Evolutionary conservation across 768 basidiomycete species (phyloP).

Genomic region (Kondoa subrosea): DNA sequence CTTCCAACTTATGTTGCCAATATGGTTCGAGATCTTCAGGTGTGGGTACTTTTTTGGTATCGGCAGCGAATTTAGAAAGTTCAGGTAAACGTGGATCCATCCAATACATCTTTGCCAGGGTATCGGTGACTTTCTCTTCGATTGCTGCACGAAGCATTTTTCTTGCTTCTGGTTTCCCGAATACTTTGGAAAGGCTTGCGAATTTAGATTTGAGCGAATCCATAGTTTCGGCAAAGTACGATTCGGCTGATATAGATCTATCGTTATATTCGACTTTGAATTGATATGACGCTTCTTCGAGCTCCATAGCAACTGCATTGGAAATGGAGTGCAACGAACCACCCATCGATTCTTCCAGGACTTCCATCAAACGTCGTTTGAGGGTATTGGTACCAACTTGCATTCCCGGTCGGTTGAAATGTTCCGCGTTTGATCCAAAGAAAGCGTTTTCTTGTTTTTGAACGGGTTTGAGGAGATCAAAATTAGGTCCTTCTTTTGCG

Average conservation of each 20-base stretch:
- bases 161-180: slow-evolving; percentile 75
- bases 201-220: slow-evolving; percentile 76
- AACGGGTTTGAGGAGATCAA: slow-evolving; percentile 36
- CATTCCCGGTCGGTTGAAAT: slow-evolving; percentile 33
- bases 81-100: slow-evolving; percentile 63
- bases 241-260: slow-evolving; percentile 79
- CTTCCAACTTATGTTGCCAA: slow-evolving; percentile 93
- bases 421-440: slow-evolving; percentile 34
- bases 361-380: slow-evolving; percentile 81
- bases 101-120: slow-evolving; percentile 95
- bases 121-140: slow-evolving; percentile 91
- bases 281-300: slow-evolving; percentile 93
- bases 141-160: slow-evolving; percentile 77
- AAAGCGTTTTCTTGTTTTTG: slow-evolving; percentile 39
- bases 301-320: slow-evolving; percentile 88
- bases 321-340: slow-evolving; percentile 87
- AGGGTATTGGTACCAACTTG: slow-evolving; percentile 87
- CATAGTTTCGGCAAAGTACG: slow-evolving; percentile 93
- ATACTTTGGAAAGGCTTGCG: slow-evolving; percentile 65
- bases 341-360: slow-evolving; percentile 93
- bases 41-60: slow-evolving; percentile 19
- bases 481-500: slow-evolving; percentile 22
- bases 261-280: slow-evolving; percentile 99
- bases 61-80: slow-evolving; percentile 46
- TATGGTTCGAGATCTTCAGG: slow-evolving; percentile 62